phyloP scores from a whole-genome alignment of 176 grass and related monocot genomes.

The Eragrostis curvula region DNA sequence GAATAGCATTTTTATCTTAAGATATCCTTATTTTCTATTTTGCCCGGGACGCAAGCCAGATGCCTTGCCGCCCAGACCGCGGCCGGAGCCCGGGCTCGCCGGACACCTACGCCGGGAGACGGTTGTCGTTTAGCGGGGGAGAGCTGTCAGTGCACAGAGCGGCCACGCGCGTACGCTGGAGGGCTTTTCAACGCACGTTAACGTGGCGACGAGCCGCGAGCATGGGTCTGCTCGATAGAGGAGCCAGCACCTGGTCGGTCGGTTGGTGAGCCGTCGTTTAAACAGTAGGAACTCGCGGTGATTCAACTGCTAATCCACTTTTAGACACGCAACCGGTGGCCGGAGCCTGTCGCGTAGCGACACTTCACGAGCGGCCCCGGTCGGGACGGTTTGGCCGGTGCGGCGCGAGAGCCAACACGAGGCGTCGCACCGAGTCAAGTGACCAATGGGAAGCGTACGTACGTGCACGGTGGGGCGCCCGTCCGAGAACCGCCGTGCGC shows the following conservation, averaged over 20 bases:
- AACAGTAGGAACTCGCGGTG: no score
- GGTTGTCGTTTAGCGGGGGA: neutral
- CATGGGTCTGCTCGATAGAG: neutral
- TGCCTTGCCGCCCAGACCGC: neutral
- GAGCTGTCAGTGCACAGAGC: neutral
- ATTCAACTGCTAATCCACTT: no score
- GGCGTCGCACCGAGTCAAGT: neutral
- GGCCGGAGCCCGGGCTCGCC: neutral
- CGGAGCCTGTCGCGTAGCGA: neutral
- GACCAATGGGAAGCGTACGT: neutral
- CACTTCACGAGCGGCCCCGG: neutral
- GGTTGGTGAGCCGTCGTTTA: no score
- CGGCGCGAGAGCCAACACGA: neutral
- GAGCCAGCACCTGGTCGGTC: no score
- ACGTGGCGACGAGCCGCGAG: no score
- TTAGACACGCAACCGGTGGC: neutral
- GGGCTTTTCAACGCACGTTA: no score
- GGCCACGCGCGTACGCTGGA: neutral
- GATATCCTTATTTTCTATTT: no score
- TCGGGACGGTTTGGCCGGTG: no score
- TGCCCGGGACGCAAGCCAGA: no score
- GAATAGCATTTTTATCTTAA: no score
- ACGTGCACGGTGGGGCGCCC: neutral
- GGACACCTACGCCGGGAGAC: neutral
- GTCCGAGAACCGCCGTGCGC: neutral